Conservation (phyloP, 2,329 filamentous ascomycete genomes). For the Talaromyces sp. region DNA sequence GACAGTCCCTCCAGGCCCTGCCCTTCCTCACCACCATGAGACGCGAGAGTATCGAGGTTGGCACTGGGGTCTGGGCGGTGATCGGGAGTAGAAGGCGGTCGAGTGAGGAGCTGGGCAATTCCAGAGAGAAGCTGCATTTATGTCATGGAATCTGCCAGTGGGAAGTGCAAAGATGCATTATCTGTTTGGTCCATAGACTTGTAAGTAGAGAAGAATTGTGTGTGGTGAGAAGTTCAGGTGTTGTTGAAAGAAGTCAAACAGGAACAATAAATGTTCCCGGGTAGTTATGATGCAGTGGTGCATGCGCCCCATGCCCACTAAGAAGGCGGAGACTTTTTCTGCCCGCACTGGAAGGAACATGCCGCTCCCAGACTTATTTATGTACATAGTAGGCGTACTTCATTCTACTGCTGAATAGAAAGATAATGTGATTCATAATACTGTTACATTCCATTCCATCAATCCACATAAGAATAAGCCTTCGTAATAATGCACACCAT, state of each 20-base stretch:
- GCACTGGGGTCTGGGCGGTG: constrained; percentile 1
- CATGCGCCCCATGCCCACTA: neutral
- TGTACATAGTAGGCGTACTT: too few relatives aligned
- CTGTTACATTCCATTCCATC: constrained; percentile 11
- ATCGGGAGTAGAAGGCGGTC: constrained; percentile 14
- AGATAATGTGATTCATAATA: constrained; percentile 1
- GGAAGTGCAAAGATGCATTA: constrained; percentile 18
- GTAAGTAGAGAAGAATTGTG: neutral
- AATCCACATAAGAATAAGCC: neutral
- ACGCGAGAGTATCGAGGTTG: constrained; percentile 18
- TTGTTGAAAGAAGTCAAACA: neutral
- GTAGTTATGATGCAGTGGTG: constrained; percentile 6
- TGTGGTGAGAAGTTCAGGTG: neutral
- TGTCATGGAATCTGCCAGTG: constrained; percentile 20
- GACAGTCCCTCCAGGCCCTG: constrained; percentile 24
- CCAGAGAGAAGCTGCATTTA: constrained; percentile 24
- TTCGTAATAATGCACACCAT: constrained; percentile 12
- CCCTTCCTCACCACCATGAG: constrained; percentile 26
- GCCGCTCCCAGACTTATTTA: too few relatives aligned
- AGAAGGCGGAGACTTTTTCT: neutral
- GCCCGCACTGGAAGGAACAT: neutral
- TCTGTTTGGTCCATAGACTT: neutral
- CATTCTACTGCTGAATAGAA: too few relatives aligned
- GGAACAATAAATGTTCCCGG: neutral
- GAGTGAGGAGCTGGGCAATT: constrained; percentile 20